A percentile compares a stretch with the other conserved stretches of the same genome.
Evolutionary conservation across 2,329 filamentous ascomycete genomes (phyloP).

Genomic region (Trichoderma breve): DNA sequence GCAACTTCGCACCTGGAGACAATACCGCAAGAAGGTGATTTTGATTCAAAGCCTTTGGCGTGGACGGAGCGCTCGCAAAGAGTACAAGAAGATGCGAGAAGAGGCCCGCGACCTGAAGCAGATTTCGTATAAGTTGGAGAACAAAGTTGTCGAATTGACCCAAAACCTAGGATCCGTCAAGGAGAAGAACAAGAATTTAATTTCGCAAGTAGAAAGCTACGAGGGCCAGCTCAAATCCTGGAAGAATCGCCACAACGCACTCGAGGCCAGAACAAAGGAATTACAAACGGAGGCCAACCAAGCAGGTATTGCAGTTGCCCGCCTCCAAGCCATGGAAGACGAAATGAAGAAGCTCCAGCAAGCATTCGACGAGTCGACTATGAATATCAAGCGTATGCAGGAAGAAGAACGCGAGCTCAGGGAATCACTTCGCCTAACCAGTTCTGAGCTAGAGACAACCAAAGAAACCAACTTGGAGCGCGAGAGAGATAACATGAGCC

Average conservation of each 20-base stretch:
- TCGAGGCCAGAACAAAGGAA: constrained; percentile 89
- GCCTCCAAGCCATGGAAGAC: constrained; percentile 85
- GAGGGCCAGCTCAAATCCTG: constrained; percentile 94
- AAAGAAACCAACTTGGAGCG: constrained; percentile 71
- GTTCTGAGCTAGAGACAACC: constrained; percentile 75
- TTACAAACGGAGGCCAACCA: constrained; percentile 96
- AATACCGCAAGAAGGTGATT: constrained; percentile 84
- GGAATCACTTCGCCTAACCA: constrained; percentile 77
- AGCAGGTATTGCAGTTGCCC: constrained; percentile 90
- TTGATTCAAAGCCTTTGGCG: constrained; percentile 93
- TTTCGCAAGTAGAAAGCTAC: constrained; percentile 90
- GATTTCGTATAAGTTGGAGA: constrained; percentile 98
- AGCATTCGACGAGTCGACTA: constrained; percentile 84
- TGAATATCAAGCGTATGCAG: constrained; percentile 89
- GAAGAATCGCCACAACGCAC: constrained; percentile 85
- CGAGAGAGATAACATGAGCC: constrained; percentile 79
- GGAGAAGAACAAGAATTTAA: constrained; percentile 86
- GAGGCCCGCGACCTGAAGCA: constrained; percentile 98
- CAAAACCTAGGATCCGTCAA: constrained; percentile 91
- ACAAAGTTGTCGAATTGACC: constrained; percentile 98
- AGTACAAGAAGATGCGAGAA: constrained; percentile 88
- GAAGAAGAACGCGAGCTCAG: constrained; percentile 87
- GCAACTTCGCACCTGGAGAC: constrained; percentile 77
- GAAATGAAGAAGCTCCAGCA: constrained; percentile 91
- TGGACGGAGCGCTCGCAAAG: constrained; percentile 73